A percentile compares a stretch with the other conserved stretches of the same genome.
These are phyloP conservation scores for Fusarium vanettenii DNA, from an alignment of 2,329 filamentous ascomycete genomes.

Conservation along the genomic window DNA sequence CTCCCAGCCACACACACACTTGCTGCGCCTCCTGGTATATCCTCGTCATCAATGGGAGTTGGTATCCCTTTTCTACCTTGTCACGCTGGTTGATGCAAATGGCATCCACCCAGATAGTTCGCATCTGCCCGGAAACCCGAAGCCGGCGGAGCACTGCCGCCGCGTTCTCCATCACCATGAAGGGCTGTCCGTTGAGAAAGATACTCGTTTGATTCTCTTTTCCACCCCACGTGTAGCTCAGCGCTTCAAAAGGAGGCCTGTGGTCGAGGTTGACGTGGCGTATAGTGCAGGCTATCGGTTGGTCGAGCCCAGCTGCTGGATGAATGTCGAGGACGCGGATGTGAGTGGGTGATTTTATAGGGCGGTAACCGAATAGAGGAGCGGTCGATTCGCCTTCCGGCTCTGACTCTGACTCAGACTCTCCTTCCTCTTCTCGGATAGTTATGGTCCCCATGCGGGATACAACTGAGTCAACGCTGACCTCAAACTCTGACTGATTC, in stretches of 20 bases:
- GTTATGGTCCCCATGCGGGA: not conserved
- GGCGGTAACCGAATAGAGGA: not conserved
- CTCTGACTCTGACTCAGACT: not conserved
- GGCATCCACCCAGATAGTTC: not conserved
- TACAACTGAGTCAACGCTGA: not conserved
- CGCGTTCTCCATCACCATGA: not conserved
- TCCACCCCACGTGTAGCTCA: not conserved
- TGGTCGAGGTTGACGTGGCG: not conserved
- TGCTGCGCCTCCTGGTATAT: not conserved
- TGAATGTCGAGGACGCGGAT: not conserved
- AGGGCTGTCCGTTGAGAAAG: not conserved
- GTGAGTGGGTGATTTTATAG: not conserved
- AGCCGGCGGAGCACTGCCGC: not conserved
- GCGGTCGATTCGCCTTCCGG: not conserved
- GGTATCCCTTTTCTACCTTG: not conserved
- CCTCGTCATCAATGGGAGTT: not conserved
- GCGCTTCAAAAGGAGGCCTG: not conserved
- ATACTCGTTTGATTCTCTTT: not conserved
- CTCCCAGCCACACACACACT: not conserved
- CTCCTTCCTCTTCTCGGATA: not conserved
- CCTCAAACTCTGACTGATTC: not conserved
- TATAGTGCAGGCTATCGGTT: not conserved
- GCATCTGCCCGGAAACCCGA: not conserved
- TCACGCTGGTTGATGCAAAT: not conserved
- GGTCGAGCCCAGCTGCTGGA: not conserved